Base-by-base conservation (phyloP, 2,329 filamentous ascomycete genomes). In the Periglandula ipomoeae region DNA sequence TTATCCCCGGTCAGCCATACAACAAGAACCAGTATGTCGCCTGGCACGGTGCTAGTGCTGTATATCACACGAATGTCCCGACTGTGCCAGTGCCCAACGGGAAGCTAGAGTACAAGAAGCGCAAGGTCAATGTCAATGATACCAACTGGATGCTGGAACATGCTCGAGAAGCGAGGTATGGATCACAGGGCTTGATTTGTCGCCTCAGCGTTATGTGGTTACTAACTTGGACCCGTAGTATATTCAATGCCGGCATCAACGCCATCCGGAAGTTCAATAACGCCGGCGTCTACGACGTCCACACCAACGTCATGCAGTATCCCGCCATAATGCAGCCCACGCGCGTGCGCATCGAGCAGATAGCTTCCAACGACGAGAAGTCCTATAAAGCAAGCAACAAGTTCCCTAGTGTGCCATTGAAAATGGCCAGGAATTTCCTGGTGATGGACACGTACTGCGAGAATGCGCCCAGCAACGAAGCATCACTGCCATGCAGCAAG, bases 1-100 rank as follows among this genome's bases (percentile, higher is more conserved):
- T 90, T 38, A 79, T 89, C 23, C 77, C 78, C 8, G 87, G 85
- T 35, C 85, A 94, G 63, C 76, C 83, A n/a, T 98, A 98, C 75
- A 96, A 98, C 74, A 89, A 91, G 70, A 98, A 98, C 63, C 90
- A 96, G 65, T 98, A 96, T 62, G 93, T 98, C 24, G 93, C 93
- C 24, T 98, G 93, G 93, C 90, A 95, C 64, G 93, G 93, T 44
- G 93, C 93, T 43, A 97, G 91, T 65, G 84, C 87, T 35, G 93
- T 98, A 22, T 98, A 98, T 64, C 89, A 97, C 64, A 89, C 87
- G 11, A 84, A 82, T 49, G 79, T 77, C 1, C 87, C 89, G 1
- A 82, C 84, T 20, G 81, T 87, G n/a, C 88, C 89, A 2, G 73
- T 84, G 50, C 82, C 81, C 27, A 82, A 75, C 52, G 85, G 86